Percentiles rank a stretch among this genome's conserved stretches.
Conservation (phyloP, 2,329 filamentous ascomycete species). For the Orbilia brochopaga region DNA sequence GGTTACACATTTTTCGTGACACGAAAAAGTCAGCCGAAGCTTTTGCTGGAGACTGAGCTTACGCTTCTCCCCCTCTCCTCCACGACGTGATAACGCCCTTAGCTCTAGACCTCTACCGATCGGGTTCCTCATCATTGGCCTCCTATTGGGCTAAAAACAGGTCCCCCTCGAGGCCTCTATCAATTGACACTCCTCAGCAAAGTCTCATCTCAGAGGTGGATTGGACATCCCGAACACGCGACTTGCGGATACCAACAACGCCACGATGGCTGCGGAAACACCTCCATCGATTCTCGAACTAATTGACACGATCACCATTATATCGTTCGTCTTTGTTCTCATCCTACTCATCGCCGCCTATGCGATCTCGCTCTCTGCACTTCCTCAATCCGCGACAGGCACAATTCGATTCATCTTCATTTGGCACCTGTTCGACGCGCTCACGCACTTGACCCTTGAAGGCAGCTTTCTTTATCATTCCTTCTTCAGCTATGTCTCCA, state of each 20-base stretch:
- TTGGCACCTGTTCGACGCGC: constrained; percentile 91
- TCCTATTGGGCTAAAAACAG: too few relatives aligned
- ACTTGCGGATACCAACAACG: background rate
- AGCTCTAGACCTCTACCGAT: too few relatives aligned
- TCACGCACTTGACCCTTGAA: constrained; percentile 90
- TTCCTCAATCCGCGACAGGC: constrained; percentile 64
- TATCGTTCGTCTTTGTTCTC: constrained; percentile 52
- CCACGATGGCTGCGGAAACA: constrained; percentile 28
- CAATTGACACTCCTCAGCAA: too few relatives aligned
- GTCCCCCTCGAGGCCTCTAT: too few relatives aligned
- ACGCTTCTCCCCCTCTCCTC: too few relatives aligned
- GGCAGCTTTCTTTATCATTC: constrained; percentile 62
- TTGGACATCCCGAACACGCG: background rate
- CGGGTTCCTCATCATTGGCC: too few relatives aligned
- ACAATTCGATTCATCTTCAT: constrained; percentile 80
- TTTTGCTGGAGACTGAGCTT: too few relatives aligned
- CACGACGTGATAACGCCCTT: too few relatives aligned
- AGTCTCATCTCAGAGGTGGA: too few relatives aligned
- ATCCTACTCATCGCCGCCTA: constrained; percentile 53
- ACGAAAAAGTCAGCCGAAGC: too few relatives aligned
- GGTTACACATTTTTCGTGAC: background rate
- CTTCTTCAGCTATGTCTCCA: constrained; percentile 26
- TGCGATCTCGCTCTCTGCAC: constrained; percentile 54
- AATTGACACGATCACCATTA: constrained; percentile 52
- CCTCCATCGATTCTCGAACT: constrained; percentile 39